Conservation (phyloP, 148 eudicot species). For the Drosera capensis region DNA sequence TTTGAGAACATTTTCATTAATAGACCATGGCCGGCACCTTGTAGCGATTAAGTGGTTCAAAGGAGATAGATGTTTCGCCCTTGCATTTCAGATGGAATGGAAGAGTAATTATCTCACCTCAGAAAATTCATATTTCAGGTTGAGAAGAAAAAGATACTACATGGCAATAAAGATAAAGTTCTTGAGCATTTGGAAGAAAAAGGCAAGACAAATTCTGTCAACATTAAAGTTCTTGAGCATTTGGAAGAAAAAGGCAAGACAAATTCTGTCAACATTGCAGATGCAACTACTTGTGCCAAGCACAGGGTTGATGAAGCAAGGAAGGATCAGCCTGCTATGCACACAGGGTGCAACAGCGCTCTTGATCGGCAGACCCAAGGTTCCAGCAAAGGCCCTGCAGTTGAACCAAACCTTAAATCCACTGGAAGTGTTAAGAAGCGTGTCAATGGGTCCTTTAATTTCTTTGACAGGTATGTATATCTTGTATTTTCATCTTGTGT, state of each 20-base stretch:
- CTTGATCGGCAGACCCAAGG: conserved; percentile 15
- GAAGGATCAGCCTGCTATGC: conserved; percentile 10
- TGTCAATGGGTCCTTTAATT: conserved; percentile 31
- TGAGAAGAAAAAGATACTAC: conserved; percentile 82
- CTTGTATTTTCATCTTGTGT: neutral
- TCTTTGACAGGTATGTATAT: conserved; percentile 64
- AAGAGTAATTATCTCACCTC: neutral
- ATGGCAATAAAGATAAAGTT: conserved; percentile 31
- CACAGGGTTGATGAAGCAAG: conserved; percentile 11
- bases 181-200: conserved; percentile 15
- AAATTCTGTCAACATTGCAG: conserved; percentile 9
- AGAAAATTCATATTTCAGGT: conserved; percentile 32
- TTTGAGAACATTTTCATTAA: no score
- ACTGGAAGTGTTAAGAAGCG: conserved; percentile 37
- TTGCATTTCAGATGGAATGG: neutral
- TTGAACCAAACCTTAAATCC: conserved; percentile 17
- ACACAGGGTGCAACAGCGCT: conserved; percentile 8
- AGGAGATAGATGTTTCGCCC: no score
- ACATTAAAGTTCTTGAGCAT: conserved; percentile 19
- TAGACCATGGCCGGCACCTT: no score
- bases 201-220: no score
- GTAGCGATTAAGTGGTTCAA: no score
- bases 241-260: conserved; percentile 7
- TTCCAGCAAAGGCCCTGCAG: conserved; percentile 15
- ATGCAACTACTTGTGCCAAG: conserved; percentile 13